These are phyloP conservation scores for Mycena leptocephala DNA, from an alignment of 768 basidiomycete genomes.

Conservation along the genomic window DNA sequence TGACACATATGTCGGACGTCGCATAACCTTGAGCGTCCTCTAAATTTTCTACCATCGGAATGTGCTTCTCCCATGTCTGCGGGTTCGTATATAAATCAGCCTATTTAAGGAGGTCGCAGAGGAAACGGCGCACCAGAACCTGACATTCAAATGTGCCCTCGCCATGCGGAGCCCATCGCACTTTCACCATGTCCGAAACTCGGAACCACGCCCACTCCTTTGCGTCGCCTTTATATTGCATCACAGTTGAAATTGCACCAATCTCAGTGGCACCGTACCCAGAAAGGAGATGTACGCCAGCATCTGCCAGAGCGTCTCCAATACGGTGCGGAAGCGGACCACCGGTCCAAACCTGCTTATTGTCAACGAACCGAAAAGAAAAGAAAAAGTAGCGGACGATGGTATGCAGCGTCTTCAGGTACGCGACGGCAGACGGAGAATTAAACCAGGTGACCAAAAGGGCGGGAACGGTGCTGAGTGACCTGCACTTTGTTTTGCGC, in stretches of 20 bases:
- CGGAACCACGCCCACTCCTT: constrained; percentile 52
- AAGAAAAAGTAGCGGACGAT: constrained; percentile 39
- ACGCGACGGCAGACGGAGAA: constrained; percentile 42
- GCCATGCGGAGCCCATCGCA: constrained; percentile 53
- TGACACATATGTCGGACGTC: constrained; percentile 55
- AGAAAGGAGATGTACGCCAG: constrained; percentile 46
- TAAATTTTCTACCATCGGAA: constrained; percentile 50
- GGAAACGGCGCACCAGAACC: constrained; percentile 49
- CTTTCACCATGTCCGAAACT: constrained; percentile 37
- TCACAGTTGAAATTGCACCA: constrained; percentile 34
- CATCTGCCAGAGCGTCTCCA: constrained; percentile 45
- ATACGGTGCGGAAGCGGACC: constrained; percentile 50
- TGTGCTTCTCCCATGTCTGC: constrained; percentile 47
- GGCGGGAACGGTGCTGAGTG: constrained; percentile 52
- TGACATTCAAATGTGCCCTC: constrained; percentile 58
- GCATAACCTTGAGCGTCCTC: constrained; percentile 54
- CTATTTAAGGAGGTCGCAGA: not conserved
- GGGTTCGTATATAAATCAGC: not conserved
- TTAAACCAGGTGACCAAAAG: constrained; percentile 57
- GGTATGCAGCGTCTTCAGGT: constrained; percentile 41
- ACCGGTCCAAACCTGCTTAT: constrained; percentile 48
- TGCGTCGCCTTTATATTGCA: constrained; percentile 36
- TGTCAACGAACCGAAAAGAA: not conserved
- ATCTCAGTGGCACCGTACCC: constrained; percentile 52
- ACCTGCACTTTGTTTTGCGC: constrained; percentile 43